Evolutionary conservation across 1,284 basidiomycete genomes (phyloP).

Genomic region (Trametes polyzona): DNA sequence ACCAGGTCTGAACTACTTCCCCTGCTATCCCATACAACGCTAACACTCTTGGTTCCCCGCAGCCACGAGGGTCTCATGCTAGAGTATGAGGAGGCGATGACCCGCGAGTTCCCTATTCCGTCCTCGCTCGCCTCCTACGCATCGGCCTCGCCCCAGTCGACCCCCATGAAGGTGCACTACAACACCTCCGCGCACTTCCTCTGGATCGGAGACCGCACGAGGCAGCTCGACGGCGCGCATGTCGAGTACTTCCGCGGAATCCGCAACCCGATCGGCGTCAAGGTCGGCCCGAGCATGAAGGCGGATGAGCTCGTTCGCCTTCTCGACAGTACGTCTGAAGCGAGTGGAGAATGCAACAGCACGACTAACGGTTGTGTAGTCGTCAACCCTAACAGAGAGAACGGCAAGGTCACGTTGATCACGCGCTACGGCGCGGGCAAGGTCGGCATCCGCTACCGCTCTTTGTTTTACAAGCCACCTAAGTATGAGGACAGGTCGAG

Average conservation of each 20-base stretch:
- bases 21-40: not conserved
- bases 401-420: constrained; percentile 88
- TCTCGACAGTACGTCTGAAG: constrained; percentile 66
- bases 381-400: constrained; percentile 84
- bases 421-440: constrained; percentile 92
- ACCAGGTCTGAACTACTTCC: constrained; percentile 63
- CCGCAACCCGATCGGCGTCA: constrained; percentile 95
- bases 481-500: constrained; percentile 59
- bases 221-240: constrained; percentile 91
- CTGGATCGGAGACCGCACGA: constrained; percentile 98
- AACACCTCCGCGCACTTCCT: constrained; percentile 93
- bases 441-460: constrained; percentile 41
- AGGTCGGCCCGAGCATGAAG: constrained; percentile 91
- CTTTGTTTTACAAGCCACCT: not conserved
- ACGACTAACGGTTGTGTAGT: constrained; percentile 47
- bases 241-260: constrained; percentile 96
- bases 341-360: too few species aligned
- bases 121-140: constrained; percentile 36
- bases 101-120: constrained; percentile 60
- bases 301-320: constrained; percentile 81
- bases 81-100: constrained; percentile 92
- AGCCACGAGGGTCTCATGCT: constrained; percentile 96
- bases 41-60: too few species aligned
- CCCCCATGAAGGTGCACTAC: constrained; percentile 55
- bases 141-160: constrained; percentile 21